Base-by-base conservation (phyloP, 2,329 filamentous ascomycete species). In the Reticulascus tulasneorum region DNA sequence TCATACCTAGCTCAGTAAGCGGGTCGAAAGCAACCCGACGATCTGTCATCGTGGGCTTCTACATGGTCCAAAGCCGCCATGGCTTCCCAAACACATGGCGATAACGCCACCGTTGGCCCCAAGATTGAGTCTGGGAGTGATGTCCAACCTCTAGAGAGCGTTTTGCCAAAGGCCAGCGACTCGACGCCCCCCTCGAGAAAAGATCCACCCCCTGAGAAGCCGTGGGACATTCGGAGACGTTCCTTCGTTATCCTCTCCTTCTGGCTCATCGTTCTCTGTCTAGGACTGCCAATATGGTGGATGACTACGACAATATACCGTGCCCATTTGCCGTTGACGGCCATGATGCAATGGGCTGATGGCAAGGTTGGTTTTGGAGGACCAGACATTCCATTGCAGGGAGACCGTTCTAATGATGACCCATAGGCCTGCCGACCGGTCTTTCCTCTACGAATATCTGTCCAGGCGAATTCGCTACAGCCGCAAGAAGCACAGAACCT, bases 281-380 rank as follows among this genome's bases (percentile, higher is more conserved):
- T 98, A 6, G 93, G 93, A 4, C 60, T 98, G 47, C 93, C 93
- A 38, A 83, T 94, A 75, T 98, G 93, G 93, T 94, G 88, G 81
- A 82, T 81, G 59, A 97, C 93, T 1, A 98, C 93, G 5, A 84
- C 86, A 1, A 94, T 97, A 37, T 90, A 94, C 60, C 79, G 93
- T 37, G 90, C 91, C 10, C 75, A 81, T 28, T 67, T 98, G 49
- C 93, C 93, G 6, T 62, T 96, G 48, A 75, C 84, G 54, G 76
- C 82, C 36, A 98, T 98, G 93, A 77, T 85, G 48, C 77, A 84
- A 44, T 97, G 93, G 91, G 86, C 88, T 9, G 86, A 94, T 53
- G 89, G 89, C 47, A 87, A 85, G 74, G 90, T 94, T 60, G 44
- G 65, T 45, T 18, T 18, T 23, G n/a, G n/a, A n/a, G n/a, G n/a